Percentiles rank a stretch among this genome's conserved stretches.
phyloP scores from a whole-genome alignment of 306 rosid genomes.

The Gastrolobium villosum region DNA sequence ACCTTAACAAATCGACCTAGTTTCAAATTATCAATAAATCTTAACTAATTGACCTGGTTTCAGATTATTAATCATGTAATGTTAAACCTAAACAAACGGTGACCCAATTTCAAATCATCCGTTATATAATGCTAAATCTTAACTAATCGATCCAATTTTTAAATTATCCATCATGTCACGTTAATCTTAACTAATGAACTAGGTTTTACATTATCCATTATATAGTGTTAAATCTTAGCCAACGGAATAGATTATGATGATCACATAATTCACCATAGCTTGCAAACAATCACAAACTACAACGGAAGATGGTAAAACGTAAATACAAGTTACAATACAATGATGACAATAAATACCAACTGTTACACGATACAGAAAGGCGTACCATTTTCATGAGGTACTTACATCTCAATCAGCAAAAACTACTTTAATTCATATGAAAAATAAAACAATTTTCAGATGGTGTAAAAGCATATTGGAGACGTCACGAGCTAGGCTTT shows the following conservation, averaged over 20 bases:
- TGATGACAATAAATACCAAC: conserved; percentile 15
- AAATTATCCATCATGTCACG: background rate
- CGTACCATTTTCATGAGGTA: conserved; percentile 12
- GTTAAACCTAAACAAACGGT: background rate
- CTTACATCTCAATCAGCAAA: conserved; percentile 41
- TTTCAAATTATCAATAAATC: background rate
- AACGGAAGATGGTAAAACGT: background rate
- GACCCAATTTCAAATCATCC: background rate
- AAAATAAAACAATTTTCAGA: conserved; percentile 38
- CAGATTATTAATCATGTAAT: background rate
- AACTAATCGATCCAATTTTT: background rate
- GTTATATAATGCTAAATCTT: too few relatives aligned
- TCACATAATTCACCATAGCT: background rate
- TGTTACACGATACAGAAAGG: conserved; percentile 39
- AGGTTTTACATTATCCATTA: too few relatives aligned
- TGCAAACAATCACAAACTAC: conserved; percentile 7
- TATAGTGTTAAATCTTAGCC: background rate
- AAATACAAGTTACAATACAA: conserved; percentile 20
- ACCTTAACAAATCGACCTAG: background rate
- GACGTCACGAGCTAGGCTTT: conserved; percentile 40
- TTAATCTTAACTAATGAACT: too few relatives aligned
- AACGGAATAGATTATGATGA: conserved; percentile 3
- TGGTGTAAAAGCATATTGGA: conserved; percentile 14
- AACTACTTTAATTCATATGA: conserved; percentile 39
- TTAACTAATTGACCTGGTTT: background rate